Percentiles rank a stretch among this genome's conserved stretches.
These are phyloP conservation scores for Gossypioides kirkii DNA, from an alignment of 345 rosid genomes.

Conservation along the genomic window DNA sequence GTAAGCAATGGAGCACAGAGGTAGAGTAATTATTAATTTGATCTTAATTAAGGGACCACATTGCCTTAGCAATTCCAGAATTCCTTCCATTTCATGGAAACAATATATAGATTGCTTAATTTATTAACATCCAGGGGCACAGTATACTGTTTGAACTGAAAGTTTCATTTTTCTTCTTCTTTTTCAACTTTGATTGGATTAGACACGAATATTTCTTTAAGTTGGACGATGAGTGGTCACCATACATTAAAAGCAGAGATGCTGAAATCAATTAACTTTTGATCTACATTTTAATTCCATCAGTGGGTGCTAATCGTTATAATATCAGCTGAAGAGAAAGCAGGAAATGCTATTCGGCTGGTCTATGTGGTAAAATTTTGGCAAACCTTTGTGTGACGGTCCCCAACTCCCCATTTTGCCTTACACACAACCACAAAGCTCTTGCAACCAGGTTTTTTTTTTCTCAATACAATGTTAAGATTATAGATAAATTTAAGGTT, in stretches of 20 bases:
- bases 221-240: neutral
- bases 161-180: neutral
- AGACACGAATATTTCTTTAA: neutral
- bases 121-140: neutral
- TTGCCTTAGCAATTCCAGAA: neutral
- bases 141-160: neutral
- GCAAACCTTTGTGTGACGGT: too few relatives aligned
- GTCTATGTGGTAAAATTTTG: too few relatives aligned
- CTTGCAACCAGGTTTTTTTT: too few relatives aligned
- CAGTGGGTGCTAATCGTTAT: too few relatives aligned
- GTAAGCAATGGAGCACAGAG: constrained; percentile 3
- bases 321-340: too few relatives aligned
- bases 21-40: neutral
- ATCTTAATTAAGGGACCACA: neutral
- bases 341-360: too few relatives aligned
- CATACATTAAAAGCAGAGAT: constrained; percentile 4
- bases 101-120: neutral
- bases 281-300: neutral
- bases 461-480: too few relatives aligned
- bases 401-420: too few relatives aligned
- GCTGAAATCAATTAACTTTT: constrained; percentile 10
- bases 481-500: too few relatives aligned
- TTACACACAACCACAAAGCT: too few relatives aligned
- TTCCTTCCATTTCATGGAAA: neutral
- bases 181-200: neutral